phyloP scores from a whole-genome alignment of 441 rosid genomes.

The Eutrema salsugineum region DNA sequence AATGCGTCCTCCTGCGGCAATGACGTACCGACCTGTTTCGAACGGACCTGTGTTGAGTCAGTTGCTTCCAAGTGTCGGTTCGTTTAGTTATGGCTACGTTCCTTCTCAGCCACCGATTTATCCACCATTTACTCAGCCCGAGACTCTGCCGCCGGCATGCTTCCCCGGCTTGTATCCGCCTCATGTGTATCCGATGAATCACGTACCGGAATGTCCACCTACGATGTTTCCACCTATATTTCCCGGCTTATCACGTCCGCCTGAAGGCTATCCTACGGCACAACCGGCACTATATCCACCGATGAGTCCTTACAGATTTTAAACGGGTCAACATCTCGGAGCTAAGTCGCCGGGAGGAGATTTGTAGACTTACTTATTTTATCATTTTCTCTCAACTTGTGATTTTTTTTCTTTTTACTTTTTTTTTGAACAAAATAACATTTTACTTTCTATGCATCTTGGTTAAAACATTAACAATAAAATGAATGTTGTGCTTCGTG shows the following conservation, averaged over 20 bases:
- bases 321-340: conserved; percentile 2
- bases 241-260: conserved; percentile 26
- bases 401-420: background rate
- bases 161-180: conserved; percentile 17
- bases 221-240: conserved; percentile 5
- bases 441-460: background rate
- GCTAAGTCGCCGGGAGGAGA: background rate
- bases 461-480: background rate
- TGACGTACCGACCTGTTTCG: background rate
- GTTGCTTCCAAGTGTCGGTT: conserved; percentile 34
- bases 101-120: conserved; percentile 3
- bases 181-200: conserved; percentile 5
- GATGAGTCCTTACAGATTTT: conserved; percentile 20
- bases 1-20: background rate
- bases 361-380: background rate
- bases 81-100: conserved; percentile 14
- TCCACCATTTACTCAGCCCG: conserved; percentile 16
- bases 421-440: too few species aligned
- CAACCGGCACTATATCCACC: conserved; percentile 21
- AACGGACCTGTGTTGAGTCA: conserved; percentile 20
- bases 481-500: background rate
- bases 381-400: background rate
- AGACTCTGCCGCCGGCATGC: background rate
- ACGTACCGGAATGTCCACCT: conserved; percentile 3
- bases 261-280: conserved; percentile 20